These are phyloP conservation scores for Chaetoscypha palmicola DNA, from an alignment of 2,329 filamentous ascomycete species.

Conservation along the genomic window DNA sequence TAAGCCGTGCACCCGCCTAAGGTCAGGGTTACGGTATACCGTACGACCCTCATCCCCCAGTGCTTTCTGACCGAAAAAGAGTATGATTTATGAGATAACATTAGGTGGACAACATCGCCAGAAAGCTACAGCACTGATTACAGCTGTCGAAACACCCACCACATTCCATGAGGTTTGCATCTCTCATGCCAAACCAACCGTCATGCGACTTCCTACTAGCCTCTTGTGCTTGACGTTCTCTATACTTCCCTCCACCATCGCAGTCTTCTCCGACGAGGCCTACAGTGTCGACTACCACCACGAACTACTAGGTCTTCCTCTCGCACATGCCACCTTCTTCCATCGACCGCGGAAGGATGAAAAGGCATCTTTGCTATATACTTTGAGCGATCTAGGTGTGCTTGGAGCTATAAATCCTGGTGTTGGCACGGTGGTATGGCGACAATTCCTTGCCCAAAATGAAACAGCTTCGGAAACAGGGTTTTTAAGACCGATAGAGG, in stretches of 20 bases:
- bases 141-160: too few species aligned
- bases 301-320: slow-evolving; percentile 76
- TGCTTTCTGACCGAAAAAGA: too few species aligned
- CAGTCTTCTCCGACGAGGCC: slow-evolving; percentile 86
- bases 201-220: slow-evolving; percentile 27
- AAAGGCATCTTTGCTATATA: slow-evolving; percentile 85
- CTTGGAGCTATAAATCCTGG: slow-evolving; percentile 85
- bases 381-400: slow-evolving; percentile 75
- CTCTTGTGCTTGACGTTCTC: slow-evolving; percentile 27
- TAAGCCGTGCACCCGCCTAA: too few species aligned
- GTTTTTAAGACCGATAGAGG: slow-evolving; percentile 66
- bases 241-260: slow-evolving; percentile 33
- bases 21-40: too few species aligned
- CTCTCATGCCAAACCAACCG: too few species aligned
- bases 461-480: slow-evolving; percentile 27
- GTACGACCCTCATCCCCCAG: too few species aligned
- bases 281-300: slow-evolving; percentile 90
- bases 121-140: too few species aligned
- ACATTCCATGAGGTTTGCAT: too few species aligned
- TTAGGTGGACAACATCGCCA: too few species aligned
- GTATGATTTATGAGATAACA: too few species aligned
- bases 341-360: slow-evolving; percentile 76
- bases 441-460: slow-evolving; percentile 59
- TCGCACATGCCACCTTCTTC: slow-evolving; percentile 84
- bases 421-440: slow-evolving; percentile 79